Evolutionary conservation across 257 asterid genomes (phyloP), one percentile per base, ranked within the genome.

Genomic region (Solanum chmielewskii): DNA sequence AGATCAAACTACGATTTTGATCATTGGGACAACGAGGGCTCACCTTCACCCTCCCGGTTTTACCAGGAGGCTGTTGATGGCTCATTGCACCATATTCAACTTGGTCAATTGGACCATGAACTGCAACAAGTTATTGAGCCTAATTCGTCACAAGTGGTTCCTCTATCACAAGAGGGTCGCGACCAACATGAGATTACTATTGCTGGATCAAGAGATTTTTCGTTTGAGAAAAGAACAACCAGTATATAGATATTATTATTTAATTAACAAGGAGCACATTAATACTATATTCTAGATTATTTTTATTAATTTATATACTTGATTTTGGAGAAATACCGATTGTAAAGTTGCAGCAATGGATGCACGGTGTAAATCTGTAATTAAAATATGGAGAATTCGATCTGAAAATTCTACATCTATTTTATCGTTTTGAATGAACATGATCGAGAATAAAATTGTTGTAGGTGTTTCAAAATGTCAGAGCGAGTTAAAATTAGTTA

Each of bases 11-110:
- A 35, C 82, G 91, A 90, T 39, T 12, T 16, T 12, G 93, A 93
- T 71, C 90, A 52, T 14, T 93, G 93, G 95, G 87, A 86, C 59
- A 42, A 47, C 1, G 94, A 90, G 29, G 91, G 85, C 12, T 87
- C 95, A 11, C 92, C 93, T 3, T 92, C 97, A 4, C 93, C 94
- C 44, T 23, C 90, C 8, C 90, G 83, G 2, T 83, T 90, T 89
- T 90, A 90, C 56, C 91, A 56, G 20, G 89, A 75, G 14, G 83
- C 35, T 78, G 73, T 42, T 64, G 91, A 87, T 20, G 87, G 87
- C 4, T 88, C 91, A 1, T 87, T 86, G 86, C 92, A 87, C 42
- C 25, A 86, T 25, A 86, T 86, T 60, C 83, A 73, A 86, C 74
- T 47, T 45, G 84, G 35, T 73, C 84, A 86, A 10, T n/a, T 85